A percentile compares a stretch with the other conserved stretches of the same genome.
phyloP scores from a whole-genome alignment of 2,329 filamentous ascomycete genomes.

The Exophiala bonariae region DNA sequence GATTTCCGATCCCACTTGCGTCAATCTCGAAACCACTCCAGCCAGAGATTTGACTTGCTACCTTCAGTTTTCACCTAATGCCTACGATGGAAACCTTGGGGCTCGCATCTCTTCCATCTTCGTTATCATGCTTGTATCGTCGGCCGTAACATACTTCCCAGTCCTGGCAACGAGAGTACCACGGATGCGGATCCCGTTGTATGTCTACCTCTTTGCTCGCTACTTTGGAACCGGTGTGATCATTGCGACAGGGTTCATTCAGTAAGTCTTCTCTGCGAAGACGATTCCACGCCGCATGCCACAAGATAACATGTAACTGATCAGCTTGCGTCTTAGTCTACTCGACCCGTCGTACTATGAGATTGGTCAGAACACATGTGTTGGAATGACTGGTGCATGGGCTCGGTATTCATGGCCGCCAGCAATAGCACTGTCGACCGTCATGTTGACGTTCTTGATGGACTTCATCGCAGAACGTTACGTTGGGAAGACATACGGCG shows the following conservation, averaged over 20 bases:
- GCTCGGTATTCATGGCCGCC: no score
- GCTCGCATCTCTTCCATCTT: slow-evolving; percentile 46
- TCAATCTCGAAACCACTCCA: slow-evolving; percentile 46
- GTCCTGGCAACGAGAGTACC: slow-evolving; percentile 44
- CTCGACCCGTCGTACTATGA: slow-evolving; percentile 46
- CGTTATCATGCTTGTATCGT: slow-evolving; percentile 45
- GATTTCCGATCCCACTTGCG: no score
- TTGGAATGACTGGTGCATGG: slow-evolving; percentile 55
- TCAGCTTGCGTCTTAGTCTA: no score
- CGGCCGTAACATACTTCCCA: slow-evolving; percentile 46
- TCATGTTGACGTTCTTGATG: no score
- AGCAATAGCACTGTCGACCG: no score
- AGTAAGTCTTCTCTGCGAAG: no score
- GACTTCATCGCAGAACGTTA: no score
- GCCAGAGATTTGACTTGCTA: slow-evolving; percentile 52
- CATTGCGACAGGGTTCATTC: slow-evolving; percentile 48
- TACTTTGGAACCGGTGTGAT: slow-evolving; percentile 52
- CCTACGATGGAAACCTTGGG: slow-evolving; percentile 54
- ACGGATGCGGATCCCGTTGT: slow-evolving; percentile 40
- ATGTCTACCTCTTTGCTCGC: slow-evolving; percentile 48
- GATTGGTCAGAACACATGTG: slow-evolving; percentile 50
- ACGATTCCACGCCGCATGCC: no score
- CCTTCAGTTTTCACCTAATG: slow-evolving; percentile 46
- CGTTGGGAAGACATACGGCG: no score
- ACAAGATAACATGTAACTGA: no score